Evolutionary conservation across 139 green algal genomes (phyloP), one percentile per base, ranked within the genome.

Genomic region (Marvania coccoides): DNA sequence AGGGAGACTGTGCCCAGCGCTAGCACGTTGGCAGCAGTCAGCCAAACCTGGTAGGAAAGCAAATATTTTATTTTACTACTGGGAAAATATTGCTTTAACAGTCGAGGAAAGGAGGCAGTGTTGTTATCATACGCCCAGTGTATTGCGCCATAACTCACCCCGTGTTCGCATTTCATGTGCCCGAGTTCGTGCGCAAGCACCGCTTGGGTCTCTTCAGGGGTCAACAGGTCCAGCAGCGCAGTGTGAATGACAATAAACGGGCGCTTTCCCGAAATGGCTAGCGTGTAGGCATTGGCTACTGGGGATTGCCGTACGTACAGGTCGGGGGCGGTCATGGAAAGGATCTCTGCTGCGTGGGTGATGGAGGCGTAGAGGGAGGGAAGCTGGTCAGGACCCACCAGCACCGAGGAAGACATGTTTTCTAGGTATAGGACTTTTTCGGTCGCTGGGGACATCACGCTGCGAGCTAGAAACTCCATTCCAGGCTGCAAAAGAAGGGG

Each of bases 181-280:
- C 83, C 72, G 56, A 84, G 61, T 61, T 82, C 88, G 60, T 91
- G 87, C 2, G 85, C 85, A 10, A 95, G 69, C 23, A 94, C 83
- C 7, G 75, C 72, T 93, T 96, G 90, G 24, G 97, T 74, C 71
- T 98, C 93, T 14, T 66, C 65, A 3, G 77, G 77, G 14, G 85
- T 86, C 15, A 98, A 83, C 64, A 97, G 77, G 67, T 98, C 93
- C 58, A 98, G 74, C 58, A 98, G 78, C 19, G 86, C 70, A 4
- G 93, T 98, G 82, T 97, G 90, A 10, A 97, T 62, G 14, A 98
- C 93, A 26, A 98, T 88, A 64, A 98, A 97, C 8, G 93, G 93
- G 73, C 88, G 83, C 35, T 83, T 78, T 1, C 93, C 93, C 0
- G 78, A 70, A 42, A 98, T 92, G 36, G 92, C 92, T 8, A 98